A percentile compares a stretch with the other conserved stretches of the same genome.
phyloP scores from a whole-genome alignment of 768 basidiomycete species.

The Macrocybe gigantea region DNA sequence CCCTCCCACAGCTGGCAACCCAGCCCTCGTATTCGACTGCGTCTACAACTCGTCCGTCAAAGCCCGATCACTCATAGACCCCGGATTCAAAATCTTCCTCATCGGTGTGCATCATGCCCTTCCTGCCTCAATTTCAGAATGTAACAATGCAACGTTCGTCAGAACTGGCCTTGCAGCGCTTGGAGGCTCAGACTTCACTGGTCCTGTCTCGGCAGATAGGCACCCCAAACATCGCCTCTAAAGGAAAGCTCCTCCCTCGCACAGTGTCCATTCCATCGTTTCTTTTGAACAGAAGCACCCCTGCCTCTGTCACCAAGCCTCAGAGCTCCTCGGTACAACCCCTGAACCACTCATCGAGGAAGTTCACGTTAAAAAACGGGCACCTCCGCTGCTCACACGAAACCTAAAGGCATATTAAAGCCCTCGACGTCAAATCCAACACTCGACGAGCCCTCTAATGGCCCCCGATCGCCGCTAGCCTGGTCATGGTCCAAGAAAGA shows the following conservation, averaged over 20 bases:
- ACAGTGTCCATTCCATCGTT: conserved; percentile 48
- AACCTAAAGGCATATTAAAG: conserved; percentile 41
- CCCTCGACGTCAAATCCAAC: conserved; percentile 7
- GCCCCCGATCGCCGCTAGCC: conserved; percentile 19
- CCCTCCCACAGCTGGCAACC: conserved; percentile 51
- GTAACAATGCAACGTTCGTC: not conserved
- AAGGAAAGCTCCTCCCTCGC: conserved; percentile 61
- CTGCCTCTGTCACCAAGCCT: conserved; percentile 3
- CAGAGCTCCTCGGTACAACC: conserved; percentile 1
- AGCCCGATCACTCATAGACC: conserved; percentile 50
- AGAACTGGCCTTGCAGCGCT: conserved; percentile 68
- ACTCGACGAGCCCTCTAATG: not conserved
- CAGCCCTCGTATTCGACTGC: conserved; percentile 68
- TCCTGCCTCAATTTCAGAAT: conserved; percentile 2
- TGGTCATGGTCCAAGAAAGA: conserved; percentile 52
- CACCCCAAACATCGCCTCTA: conserved; percentile 72
- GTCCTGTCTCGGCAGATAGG: conserved; percentile 61
- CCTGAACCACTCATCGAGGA: conserved; percentile 46
- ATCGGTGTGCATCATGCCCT: conserved; percentile 38
- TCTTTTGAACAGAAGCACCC: conserved; percentile 19
- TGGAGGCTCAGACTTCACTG: conserved; percentile 57
- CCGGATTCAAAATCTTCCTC: conserved; percentile 63
- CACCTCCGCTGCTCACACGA: conserved; percentile 3
- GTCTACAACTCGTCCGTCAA: conserved; percentile 58
- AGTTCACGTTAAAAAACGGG: conserved; percentile 9